Base-by-base conservation (phyloP, 345 rosid genomes). In the Arabidopsis arenosa region DNA sequence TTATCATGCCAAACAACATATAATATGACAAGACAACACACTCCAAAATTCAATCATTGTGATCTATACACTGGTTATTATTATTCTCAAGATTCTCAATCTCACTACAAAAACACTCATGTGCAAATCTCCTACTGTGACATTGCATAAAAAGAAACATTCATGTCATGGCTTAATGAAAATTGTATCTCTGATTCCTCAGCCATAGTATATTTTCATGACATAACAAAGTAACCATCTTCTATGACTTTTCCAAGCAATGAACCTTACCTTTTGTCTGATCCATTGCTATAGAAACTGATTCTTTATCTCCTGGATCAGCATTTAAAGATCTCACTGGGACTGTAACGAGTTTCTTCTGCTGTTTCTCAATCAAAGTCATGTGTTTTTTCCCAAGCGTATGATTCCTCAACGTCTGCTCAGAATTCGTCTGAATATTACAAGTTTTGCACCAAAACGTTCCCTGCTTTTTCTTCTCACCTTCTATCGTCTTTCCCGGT, bases 361-460 rank as follows among this genome's bases (percentile, higher is more conserved):
- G 26, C 12, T 37, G 71, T 66, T 78, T 48, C 84, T 26, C 62
- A 48, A 79, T 63, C 62, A 33, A 45, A 73, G 61, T 54, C 44
- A n/a, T 44, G 70, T 92, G 96, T 57, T 75, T 88, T 80, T 75
- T 90, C 68, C 93, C 92, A 47, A 61, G 82, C 63, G 9, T 62
- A 81, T 86, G 96, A 67, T 11, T 58, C 64, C 74, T 85, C 86
- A 87, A 78, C 61, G 78, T 83, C 54, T 15, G 17, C 49, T 43
- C 48, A 63, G 84, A 75, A 40, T 66, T 23, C 1, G 81, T 75
- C 21, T 82, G 75, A 63, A 87, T 32, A 10, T 55, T 69, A 75
- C 96, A 92, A 14, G 41, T 56, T 47, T 82, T 79, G 41, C 97
- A 92, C 96, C 88, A 79, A 77, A 84, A 60, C 54, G 63, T 62